These are phyloP conservation scores for Mycena sanguinolenta DNA, from an alignment of 768 basidiomycete species.

Conservation along the genomic window DNA sequence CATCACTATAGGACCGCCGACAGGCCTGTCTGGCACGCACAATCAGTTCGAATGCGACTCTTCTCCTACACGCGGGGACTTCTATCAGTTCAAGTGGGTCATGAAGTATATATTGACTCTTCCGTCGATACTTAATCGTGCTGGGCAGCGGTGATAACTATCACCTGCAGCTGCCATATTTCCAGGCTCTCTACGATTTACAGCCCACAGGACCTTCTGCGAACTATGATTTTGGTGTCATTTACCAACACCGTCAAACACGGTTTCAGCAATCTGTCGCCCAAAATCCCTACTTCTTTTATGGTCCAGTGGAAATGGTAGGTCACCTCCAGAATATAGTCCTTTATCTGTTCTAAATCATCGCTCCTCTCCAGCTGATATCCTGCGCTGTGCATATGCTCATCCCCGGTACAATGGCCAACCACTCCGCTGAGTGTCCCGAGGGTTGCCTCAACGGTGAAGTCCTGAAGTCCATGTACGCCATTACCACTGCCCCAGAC, in stretches of 20 bases:
- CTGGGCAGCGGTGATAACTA: neutral
- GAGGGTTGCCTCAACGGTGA: neutral
- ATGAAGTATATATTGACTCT: neutral
- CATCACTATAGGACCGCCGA: neutral
- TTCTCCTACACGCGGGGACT: neutral
- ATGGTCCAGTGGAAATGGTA: slow-evolving; percentile 2
- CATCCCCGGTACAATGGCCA: neutral
- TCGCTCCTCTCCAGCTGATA: neutral
- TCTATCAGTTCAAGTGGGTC: neutral
- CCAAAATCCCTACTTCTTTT: slow-evolving; percentile 7
- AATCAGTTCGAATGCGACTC: slow-evolving; percentile 17
- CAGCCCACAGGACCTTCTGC: neutral
- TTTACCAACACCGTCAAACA: neutral
- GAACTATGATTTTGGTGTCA: neutral
- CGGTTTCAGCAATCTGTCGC: neutral
- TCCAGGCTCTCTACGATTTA: neutral
- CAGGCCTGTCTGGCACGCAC: slow-evolving; percentile 1
- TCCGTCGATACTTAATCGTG: neutral
- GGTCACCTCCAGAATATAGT: neutral
- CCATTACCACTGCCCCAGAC: too few relatives aligned
- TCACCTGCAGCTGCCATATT: neutral
- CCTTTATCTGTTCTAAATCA: neutral
- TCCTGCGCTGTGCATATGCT: neutral
- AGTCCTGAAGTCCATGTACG: neutral
- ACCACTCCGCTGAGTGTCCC: neutral